Conservation (phyloP, 495 filamentous ascomycete species). For the Lepraria neglecta region DNA sequence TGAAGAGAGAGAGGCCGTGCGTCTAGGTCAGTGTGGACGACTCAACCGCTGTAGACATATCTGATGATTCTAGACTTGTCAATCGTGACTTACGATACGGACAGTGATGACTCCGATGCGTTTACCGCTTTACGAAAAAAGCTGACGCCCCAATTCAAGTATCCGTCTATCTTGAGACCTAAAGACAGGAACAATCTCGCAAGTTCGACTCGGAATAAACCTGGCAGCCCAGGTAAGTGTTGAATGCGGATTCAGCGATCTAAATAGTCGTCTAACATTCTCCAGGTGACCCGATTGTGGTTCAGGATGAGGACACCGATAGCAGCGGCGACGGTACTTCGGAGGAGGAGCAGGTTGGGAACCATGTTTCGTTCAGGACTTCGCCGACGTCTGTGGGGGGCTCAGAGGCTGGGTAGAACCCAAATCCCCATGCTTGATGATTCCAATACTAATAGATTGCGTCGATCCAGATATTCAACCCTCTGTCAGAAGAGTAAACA, state of each 20-base stretch:
- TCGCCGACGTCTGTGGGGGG: slow-evolving; percentile 13
- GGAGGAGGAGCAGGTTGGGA: slow-evolving; percentile 2
- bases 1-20: no score
- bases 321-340: slow-evolving; percentile 7
- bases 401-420: slow-evolving; percentile 12
- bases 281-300: neutral
- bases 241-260: neutral
- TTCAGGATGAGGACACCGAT: neutral
- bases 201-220: no score
- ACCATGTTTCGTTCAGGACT: slow-evolving; percentile 3
- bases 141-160: no score
- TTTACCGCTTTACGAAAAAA: no score
- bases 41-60: no score
- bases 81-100: no score
- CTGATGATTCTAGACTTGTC: no score
- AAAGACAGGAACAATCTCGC: no score
- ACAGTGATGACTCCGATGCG: no score
- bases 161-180: no score
- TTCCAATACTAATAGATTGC: slow-evolving; percentile 16
- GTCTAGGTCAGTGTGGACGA: no score
- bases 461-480: slow-evolving; percentile 16
- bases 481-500: slow-evolving; percentile 8
- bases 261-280: neutral
- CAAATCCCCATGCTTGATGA: neutral
- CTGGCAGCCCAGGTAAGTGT: no score